Conservation (phyloP, 306 rosid species). For the Pyrus communis region DNA sequence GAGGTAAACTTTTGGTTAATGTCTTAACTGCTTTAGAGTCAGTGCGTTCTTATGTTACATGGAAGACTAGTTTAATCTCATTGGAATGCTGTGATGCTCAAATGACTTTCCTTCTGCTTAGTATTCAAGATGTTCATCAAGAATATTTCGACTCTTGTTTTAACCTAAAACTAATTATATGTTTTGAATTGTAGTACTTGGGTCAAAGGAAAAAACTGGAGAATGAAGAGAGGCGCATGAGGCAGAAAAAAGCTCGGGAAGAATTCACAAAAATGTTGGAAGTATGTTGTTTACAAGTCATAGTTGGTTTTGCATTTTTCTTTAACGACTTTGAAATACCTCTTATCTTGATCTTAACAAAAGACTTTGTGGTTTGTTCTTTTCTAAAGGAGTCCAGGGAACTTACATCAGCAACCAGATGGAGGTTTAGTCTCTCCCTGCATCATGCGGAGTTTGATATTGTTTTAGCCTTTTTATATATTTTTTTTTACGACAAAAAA, state of each 20-base stretch:
- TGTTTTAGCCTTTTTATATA: neutral
- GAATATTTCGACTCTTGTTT: neutral
- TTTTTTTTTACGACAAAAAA: neutral
- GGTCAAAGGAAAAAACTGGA: slow-evolving; percentile 96
- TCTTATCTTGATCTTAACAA: neutral
- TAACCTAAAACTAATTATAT: slow-evolving; percentile 26
- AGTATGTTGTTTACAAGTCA: slow-evolving; percentile 44
- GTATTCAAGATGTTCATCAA: neutral
- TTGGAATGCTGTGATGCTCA: neutral
- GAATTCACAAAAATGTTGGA: slow-evolving; percentile 96
- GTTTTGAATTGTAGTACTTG: slow-evolving; percentile 53
- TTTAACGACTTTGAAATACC: neutral
- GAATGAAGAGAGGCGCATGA: slow-evolving; percentile 93
- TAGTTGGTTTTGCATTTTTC: neutral
- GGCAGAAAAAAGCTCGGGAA: slow-evolving; percentile 93
- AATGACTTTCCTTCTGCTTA: neutral
- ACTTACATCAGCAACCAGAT: slow-evolving; percentile 83
- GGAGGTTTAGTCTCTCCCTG: slow-evolving; percentile 57
- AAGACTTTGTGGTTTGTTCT: slow-evolving; percentile 2
- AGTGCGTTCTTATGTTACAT: neutral
- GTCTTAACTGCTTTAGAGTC: slow-evolving; percentile 7
- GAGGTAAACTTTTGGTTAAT: slow-evolving; percentile 55
- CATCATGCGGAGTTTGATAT: slow-evolving; percentile 8
- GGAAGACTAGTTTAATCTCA: neutral
- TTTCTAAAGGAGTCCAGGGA: slow-evolving; percentile 81